Conservation (phyloP, 2,329 filamentous ascomycete species). For the Onygenales sp. region DNA sequence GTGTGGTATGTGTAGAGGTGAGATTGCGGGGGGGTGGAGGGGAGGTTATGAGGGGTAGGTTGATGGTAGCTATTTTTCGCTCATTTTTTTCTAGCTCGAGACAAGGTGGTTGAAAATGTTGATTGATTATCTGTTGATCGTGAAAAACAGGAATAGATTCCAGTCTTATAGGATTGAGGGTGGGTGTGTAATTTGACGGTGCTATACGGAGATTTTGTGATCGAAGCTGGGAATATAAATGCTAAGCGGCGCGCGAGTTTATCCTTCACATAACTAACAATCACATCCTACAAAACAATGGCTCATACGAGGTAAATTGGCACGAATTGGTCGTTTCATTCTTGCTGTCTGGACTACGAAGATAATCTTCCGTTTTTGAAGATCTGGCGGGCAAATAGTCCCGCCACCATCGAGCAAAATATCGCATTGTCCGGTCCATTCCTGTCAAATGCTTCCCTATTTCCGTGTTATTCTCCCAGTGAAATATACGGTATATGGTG, state of each 20-base stretch:
- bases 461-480: neutral
- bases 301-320: neutral
- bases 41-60: conserved; percentile 1
- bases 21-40: neutral
- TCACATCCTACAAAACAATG: neutral
- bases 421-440: neutral
- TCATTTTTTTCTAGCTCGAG: no score
- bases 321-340: neutral
- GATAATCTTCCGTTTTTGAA: neutral
- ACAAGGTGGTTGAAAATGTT: no score
- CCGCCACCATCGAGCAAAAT: neutral
- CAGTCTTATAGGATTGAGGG: no score
- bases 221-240: no score
- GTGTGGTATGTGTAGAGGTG: neutral
- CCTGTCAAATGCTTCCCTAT: neutral
- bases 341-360: neutral
- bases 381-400: neutral
- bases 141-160: no score
- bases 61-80: neutral
- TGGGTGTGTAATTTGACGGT: no score
- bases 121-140: no score
- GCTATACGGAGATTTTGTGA: no score
- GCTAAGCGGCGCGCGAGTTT: no score
- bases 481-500: neutral
- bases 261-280: neutral